These are phyloP conservation scores for Apiospora kogelbergensis DNA, from an alignment of 2,329 filamentous ascomycete genomes.

Conservation along the genomic window DNA sequence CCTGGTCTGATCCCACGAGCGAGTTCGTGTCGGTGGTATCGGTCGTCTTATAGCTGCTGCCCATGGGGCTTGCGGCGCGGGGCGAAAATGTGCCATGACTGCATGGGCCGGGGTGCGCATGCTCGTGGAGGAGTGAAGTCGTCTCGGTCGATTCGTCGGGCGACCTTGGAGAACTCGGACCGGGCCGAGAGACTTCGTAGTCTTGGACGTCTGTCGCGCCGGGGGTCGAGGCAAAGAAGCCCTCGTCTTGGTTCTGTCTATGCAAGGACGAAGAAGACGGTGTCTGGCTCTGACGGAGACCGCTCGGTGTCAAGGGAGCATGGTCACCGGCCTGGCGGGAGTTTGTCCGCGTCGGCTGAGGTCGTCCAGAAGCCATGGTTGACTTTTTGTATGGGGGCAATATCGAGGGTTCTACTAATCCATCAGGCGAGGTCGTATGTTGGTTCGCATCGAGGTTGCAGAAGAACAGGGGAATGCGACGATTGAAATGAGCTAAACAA, in stretches of 20 bases:
- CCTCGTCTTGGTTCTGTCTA: conserved; percentile 11
- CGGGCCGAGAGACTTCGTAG: background rate
- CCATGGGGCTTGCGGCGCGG: conserved; percentile 51
- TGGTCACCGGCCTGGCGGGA: conserved; percentile 20
- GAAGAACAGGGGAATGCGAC: background rate
- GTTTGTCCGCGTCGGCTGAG: conserved; percentile 12
- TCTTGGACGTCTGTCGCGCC: background rate
- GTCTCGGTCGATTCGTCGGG: conserved; percentile 41
- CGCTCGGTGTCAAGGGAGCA: conserved; percentile 29
- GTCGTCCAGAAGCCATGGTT: conserved; percentile 11
- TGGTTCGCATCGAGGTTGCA: background rate
- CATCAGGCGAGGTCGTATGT: background rate
- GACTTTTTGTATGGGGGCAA: background rate
- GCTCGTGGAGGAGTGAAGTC: conserved; percentile 46
- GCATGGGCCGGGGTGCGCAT: conserved; percentile 51
- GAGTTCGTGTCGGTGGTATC: conserved; percentile 28
- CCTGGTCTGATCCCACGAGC: conserved; percentile 34
- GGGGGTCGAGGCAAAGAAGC: conserved; percentile 8
- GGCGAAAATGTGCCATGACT: conserved; percentile 79
- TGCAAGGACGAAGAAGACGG: conserved; percentile 24
- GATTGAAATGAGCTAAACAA: background rate
- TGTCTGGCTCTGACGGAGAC: conserved; percentile 30
- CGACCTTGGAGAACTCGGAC: background rate
- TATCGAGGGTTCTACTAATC: background rate
- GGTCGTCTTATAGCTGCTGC: conserved; percentile 29